These are phyloP conservation scores for Dothideomycetes sp. DNA, from an alignment of 2,329 filamentous ascomycete genomes.

Conservation along the genomic window DNA sequence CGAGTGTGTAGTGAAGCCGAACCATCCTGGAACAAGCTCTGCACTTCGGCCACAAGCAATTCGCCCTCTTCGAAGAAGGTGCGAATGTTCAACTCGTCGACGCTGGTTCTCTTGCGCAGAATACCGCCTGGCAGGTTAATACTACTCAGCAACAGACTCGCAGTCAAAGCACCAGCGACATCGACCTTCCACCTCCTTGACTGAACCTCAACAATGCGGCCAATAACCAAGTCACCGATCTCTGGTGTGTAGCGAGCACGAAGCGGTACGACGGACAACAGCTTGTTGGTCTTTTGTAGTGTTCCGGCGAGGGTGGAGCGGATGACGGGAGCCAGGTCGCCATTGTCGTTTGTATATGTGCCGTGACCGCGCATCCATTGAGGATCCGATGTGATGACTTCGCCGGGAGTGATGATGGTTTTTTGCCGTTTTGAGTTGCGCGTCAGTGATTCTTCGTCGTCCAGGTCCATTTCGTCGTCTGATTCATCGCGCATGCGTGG, in stretches of 20 bases:
- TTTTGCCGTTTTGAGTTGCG: slow-evolving; percentile 33
- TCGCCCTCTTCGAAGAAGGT: slow-evolving; percentile 97
- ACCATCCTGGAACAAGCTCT: slow-evolving; percentile 78
- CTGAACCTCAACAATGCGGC: slow-evolving; percentile 91
- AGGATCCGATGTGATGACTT: slow-evolving; percentile 78
- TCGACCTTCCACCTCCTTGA: slow-evolving; percentile 90
- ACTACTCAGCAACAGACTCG: slow-evolving; percentile 71
- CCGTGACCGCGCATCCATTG: slow-evolving; percentile 99
- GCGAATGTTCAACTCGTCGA: slow-evolving; percentile 93
- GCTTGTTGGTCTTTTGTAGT: slow-evolving; percentile 89
- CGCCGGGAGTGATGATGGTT: slow-evolving; percentile 75
- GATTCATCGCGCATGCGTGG: slow-evolving; percentile 21
- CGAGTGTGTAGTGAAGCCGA: slow-evolving; percentile 82
- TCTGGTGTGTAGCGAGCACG: slow-evolving; percentile 90
- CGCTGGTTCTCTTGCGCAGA: slow-evolving; percentile 80
- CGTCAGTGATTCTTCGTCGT: slow-evolving; percentile 40
- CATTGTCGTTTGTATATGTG: slow-evolving; percentile 56
- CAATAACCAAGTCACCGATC: slow-evolving; percentile 91
- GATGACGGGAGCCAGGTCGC: slow-evolving; percentile 54
- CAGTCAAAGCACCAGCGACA: slow-evolving; percentile 77
- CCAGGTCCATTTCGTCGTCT: slow-evolving; percentile 35
- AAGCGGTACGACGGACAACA: slow-evolving; percentile 81
- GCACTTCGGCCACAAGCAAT: slow-evolving; percentile 87
- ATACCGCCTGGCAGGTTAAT: slow-evolving; percentile 96
- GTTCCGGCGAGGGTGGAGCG: slow-evolving; percentile 85